Percentiles rank a stretch among this genome's conserved stretches.
phyloP scores from a whole-genome alignment of 2,329 filamentous ascomycete species.

The Arthrinium phaeospermum region DNA sequence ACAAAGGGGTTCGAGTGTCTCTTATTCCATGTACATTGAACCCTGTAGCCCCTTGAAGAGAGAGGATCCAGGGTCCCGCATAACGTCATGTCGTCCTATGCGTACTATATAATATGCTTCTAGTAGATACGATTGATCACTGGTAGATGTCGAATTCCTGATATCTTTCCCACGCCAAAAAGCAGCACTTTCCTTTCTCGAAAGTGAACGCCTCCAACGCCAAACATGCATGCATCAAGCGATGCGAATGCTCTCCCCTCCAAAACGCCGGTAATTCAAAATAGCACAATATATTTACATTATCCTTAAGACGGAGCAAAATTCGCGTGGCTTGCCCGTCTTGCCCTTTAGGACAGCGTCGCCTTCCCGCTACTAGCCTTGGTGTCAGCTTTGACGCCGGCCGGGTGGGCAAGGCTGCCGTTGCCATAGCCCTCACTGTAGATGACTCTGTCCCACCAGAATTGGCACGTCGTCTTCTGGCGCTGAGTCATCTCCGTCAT shows the following conservation, averaged over 20 bases:
- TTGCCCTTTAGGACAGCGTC: neutral
- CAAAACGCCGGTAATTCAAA: neutral
- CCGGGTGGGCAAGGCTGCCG: conserved; percentile 23
- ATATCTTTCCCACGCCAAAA: neutral
- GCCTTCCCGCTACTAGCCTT: neutral
- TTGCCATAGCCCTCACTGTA: conserved; percentile 52
- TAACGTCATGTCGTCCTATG: neutral
- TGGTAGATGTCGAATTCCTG: neutral
- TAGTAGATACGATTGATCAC: neutral
- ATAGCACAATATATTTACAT: neutral
- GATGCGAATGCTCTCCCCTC: neutral
- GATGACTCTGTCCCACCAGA: conserved; percentile 64
- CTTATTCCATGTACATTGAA: neutral
- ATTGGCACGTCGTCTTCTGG: conserved; percentile 57
- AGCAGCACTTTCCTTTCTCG: neutral
- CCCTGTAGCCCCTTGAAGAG: neutral
- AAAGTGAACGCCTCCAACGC: conserved; percentile 6
- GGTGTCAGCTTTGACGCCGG: neutral
- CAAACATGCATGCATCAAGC: conserved; percentile 1
- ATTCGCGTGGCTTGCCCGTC: neutral
- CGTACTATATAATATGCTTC: conserved; percentile 1
- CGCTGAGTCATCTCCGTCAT: conserved; percentile 48
- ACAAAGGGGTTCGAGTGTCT: neutral
- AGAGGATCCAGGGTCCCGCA: neutral
- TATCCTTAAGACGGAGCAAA: neutral